phyloP scores from a whole-genome alignment of 495 filamentous ascomycete genomes.

The Apiosordaria backusii region DNA sequence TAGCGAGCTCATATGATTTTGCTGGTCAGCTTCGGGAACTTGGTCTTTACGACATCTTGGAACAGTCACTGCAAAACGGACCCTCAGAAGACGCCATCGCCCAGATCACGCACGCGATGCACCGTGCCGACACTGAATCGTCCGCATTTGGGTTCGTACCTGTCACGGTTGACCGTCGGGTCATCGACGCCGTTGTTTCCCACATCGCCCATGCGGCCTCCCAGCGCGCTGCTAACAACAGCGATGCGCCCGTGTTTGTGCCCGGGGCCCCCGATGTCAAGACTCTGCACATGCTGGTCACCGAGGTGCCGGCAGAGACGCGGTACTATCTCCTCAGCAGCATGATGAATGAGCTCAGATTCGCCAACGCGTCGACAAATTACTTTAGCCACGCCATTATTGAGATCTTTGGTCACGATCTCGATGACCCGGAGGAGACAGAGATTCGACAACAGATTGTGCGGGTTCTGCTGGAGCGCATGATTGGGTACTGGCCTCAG shows the following conservation, averaged over 20 bases:
- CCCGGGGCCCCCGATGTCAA: conserved; percentile 65
- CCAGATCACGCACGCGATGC: conserved; percentile 65
- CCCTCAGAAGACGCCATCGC: conserved; percentile 65
- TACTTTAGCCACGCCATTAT: conserved; percentile 89
- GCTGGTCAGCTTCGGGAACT: conserved; percentile 52
- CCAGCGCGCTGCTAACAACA: conserved; percentile 51
- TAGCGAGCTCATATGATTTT: conserved; percentile 60
- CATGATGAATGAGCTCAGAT: conserved; percentile 89
- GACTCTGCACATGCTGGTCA: conserved; percentile 70
- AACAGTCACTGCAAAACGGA: conserved; percentile 58
- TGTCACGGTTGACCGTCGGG: conserved; percentile 61
- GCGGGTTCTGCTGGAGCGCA: conserved; percentile 77
- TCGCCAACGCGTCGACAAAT: conserved; percentile 82
- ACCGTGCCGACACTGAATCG: conserved; percentile 49
- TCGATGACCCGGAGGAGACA: conserved; percentile 69
- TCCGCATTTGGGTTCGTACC: conserved; percentile 61
- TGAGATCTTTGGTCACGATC: conserved; percentile 77
- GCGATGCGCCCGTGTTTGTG: conserved; percentile 60
- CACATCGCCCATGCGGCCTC: conserved; percentile 75
- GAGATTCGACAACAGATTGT: conserved; percentile 89
- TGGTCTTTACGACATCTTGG: conserved; percentile 64
- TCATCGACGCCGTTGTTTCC: conserved; percentile 78
- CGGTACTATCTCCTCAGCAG: conserved; percentile 81
- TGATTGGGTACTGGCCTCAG: conserved; percentile 88
- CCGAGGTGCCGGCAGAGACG: conserved; percentile 68